Evolutionary conservation across 306 rosid species (phyloP).

Genomic region (Urtica urens): DNA sequence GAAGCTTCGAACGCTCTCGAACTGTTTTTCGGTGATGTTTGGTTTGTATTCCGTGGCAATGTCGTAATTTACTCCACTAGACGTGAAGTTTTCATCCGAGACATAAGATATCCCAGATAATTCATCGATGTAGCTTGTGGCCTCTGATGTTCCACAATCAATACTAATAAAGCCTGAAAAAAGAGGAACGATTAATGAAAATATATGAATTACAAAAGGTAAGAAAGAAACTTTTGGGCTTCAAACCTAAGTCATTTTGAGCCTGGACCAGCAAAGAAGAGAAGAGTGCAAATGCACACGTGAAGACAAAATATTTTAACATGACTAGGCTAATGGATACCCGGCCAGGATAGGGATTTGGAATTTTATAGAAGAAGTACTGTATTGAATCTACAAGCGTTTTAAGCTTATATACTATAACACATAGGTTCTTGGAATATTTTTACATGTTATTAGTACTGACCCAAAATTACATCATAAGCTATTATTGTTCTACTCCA

Average conservation of each 20-base stretch:
- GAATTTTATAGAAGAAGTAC: too few relatives aligned
- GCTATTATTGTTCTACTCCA: too few relatives aligned
- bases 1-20: constrained; percentile 33
- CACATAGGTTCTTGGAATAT: too few relatives aligned
- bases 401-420: too few relatives aligned
- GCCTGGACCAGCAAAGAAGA: neutral
- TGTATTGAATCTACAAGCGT: too few relatives aligned
- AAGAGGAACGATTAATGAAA: too few relatives aligned
- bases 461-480: too few relatives aligned
- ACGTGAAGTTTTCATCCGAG: constrained; percentile 36
- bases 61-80: constrained; percentile 16
- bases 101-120: constrained; percentile 30
- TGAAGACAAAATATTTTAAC: neutral
- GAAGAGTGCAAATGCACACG: neutral
- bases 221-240: too few relatives aligned
- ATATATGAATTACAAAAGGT: too few relatives aligned
- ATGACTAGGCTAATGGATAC: too few relatives aligned
- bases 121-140: constrained; percentile 15
- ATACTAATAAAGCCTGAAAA: constrained; percentile 42
- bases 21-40: neutral
- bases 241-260: neutral
- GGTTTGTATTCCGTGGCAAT: neutral
- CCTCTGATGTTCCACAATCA: constrained; percentile 34
- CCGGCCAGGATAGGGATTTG: too few relatives aligned
- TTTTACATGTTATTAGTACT: too few relatives aligned